Conservation (phyloP, 257 asterid genomes). For the Solanum ossicruentum region DNA sequence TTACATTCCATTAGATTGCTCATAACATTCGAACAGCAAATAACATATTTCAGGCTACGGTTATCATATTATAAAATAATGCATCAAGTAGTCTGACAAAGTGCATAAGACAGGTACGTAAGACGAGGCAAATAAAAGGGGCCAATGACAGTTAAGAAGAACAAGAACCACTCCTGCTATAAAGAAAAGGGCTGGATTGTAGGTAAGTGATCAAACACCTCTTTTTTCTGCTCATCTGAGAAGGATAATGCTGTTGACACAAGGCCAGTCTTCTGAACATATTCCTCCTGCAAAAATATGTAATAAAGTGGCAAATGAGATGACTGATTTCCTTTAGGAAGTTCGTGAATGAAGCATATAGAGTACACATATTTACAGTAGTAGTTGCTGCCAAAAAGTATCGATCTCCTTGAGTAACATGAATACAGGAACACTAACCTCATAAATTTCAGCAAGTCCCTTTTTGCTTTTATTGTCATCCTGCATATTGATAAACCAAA, state of each 20-base stretch:
- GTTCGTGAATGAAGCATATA: neutral
- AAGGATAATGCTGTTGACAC: constrained; percentile 58
- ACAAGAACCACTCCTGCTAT: neutral
- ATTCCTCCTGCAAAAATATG: constrained; percentile 60
- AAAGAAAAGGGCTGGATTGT: neutral
- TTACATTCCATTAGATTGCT: neutral
- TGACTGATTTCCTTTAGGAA: neutral
- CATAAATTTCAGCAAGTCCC: constrained; percentile 89
- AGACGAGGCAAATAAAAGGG: neutral
- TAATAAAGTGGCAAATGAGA: neutral
- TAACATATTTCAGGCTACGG: neutral
- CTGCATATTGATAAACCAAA: constrained; percentile 25
- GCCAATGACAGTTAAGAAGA: neutral
- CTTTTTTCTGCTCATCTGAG: constrained; percentile 92
- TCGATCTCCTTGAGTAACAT: neutral
- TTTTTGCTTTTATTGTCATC: constrained; percentile 89
- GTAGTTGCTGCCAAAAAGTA: neutral
- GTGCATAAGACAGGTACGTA: neutral
- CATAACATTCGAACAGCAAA: neutral
- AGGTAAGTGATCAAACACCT: constrained; percentile 22
- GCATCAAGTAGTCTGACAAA: neutral
- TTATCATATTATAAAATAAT: neutral
- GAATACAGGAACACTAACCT: constrained; percentile 37
- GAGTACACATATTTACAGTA: neutral
- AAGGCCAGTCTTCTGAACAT: constrained; percentile 87